Percentiles rank a stretch among this genome's conserved stretches.
These are phyloP conservation scores for Fusarium sp. DNA, from an alignment of 2,329 filamentous ascomycete species.

Conservation along the genomic window DNA sequence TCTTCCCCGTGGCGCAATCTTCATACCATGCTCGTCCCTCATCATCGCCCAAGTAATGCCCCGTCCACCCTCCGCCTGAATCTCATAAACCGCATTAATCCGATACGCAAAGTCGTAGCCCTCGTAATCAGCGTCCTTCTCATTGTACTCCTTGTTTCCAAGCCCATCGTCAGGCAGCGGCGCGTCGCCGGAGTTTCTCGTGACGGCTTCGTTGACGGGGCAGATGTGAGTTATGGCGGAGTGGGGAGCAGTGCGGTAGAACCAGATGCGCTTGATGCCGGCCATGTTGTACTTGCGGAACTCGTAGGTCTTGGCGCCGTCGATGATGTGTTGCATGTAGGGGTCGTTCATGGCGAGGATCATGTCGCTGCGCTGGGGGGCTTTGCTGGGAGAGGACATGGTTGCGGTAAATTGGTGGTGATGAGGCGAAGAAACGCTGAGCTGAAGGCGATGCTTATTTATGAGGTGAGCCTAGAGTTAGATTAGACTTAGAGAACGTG, in stretches of 20 bases:
- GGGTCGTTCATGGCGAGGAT: slow-evolving; percentile 30
- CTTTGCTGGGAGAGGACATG: neutral
- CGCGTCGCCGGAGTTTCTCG: slow-evolving; percentile 21
- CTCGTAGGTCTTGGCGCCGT: slow-evolving; percentile 39
- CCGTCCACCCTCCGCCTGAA: neutral
- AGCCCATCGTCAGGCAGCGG: slow-evolving; percentile 34
- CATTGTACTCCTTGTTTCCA: slow-evolving; percentile 44
- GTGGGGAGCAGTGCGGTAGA: slow-evolving; percentile 41
- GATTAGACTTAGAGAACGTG: neutral
- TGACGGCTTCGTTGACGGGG: slow-evolving; percentile 27
- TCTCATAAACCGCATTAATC: slow-evolving; percentile 39
- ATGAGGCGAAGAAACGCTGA: neutral
- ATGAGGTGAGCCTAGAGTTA: neutral
- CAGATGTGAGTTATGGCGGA: slow-evolving; percentile 44
- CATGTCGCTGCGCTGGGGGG: slow-evolving; percentile 8
- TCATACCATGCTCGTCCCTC: slow-evolving; percentile 19
- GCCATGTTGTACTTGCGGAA: slow-evolving; percentile 40
- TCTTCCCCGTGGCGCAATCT: slow-evolving; percentile 8
- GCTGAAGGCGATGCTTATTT: neutral
- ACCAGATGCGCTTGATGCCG: slow-evolving; percentile 39
- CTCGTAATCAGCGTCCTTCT: slow-evolving; percentile 36
- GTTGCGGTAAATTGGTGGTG: neutral
- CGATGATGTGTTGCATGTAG: slow-evolving; percentile 40
- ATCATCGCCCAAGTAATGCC: slow-evolving; percentile 31
- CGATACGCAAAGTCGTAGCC: slow-evolving; percentile 45